Percentiles rank a stretch among this genome's conserved stretches.
phyloP scores from a whole-genome alignment of 2,329 filamentous ascomycete genomes.

The Aspergillus sp. region DNA sequence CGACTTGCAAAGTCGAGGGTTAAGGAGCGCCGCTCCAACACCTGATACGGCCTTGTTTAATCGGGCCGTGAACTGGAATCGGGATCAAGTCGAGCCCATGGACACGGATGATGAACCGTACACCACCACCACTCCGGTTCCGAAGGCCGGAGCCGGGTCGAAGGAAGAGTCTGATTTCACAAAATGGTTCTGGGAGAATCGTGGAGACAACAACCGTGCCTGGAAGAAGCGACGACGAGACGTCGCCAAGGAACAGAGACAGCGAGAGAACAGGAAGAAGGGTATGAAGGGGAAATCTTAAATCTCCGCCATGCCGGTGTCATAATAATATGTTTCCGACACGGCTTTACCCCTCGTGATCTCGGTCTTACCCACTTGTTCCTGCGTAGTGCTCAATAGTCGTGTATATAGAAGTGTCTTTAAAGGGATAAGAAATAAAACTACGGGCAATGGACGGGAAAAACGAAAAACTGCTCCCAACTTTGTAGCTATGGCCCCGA shows the following conservation, averaged over 20 bases:
- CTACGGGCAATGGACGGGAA: neutral
- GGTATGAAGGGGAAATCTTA: conserved; percentile 42
- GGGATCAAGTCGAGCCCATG: conserved; percentile 16
- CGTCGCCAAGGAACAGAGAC: conserved; percentile 59
- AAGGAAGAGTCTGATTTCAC: conserved; percentile 56
- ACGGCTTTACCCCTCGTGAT: neutral
- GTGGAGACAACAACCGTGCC: conserved; percentile 50
- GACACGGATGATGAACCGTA: conserved; percentile 26
- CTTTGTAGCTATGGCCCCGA: neutral
- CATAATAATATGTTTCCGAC: neutral
- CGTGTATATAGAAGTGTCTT: neutral
- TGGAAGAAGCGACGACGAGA: conserved; percentile 59
- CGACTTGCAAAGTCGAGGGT: conserved; percentile 65
- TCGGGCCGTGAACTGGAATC: conserved; percentile 31
- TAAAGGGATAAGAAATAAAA: neutral
- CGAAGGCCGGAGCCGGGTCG: conserved; percentile 15
- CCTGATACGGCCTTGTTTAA: conserved; percentile 83
- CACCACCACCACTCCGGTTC: conserved; percentile 27
- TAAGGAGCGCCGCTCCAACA: conserved; percentile 89
- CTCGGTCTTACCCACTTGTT: neutral
- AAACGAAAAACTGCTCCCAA: neutral
- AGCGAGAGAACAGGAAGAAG: conserved; percentile 58
- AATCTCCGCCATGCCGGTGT: neutral
- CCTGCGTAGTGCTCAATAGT: neutral
- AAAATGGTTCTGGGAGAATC: conserved; percentile 61